Evolutionary conservation across 2,329 filamentous ascomycete species (phyloP).

Genomic region (Neurospora crassa): DNA sequence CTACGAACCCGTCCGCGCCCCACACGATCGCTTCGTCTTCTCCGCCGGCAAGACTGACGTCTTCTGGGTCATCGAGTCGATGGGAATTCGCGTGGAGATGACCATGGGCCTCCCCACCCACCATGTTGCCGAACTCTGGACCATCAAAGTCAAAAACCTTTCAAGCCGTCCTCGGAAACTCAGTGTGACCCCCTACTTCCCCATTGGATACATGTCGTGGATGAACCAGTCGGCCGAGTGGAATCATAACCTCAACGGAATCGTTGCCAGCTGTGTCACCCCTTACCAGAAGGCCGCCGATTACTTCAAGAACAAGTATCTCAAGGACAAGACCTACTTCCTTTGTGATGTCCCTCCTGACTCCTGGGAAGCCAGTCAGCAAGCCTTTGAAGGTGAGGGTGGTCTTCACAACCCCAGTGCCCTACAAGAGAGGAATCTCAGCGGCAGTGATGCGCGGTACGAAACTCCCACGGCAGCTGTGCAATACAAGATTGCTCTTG

Average conservation of each 20-base stretch:
- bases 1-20: conserved; percentile 42
- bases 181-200: conserved; percentile 47
- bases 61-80: conserved; percentile 41
- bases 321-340: conserved; percentile 50
- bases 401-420: conserved; percentile 42
- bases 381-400: conserved; percentile 46
- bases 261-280: conserved; percentile 43
- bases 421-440: conserved; percentile 25
- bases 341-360: conserved; percentile 40
- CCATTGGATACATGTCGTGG: conserved; percentile 52
- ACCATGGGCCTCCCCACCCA: conserved; percentile 39
- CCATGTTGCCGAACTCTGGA: conserved; percentile 48
- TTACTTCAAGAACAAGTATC: conserved; percentile 45
- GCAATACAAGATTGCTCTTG: conserved; percentile 37
- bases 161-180: conserved; percentile 34
- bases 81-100: conserved; percentile 43
- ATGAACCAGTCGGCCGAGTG: conserved; percentile 51
- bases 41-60: conserved; percentile 46
- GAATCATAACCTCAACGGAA: conserved; percentile 35
- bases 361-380: conserved; percentile 43
- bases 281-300: conserved; percentile 48
- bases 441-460: conserved; percentile 40
- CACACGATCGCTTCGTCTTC: conserved; percentile 39
- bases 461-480: conserved; percentile 45
- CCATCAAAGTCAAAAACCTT: conserved; percentile 40